Evolutionary conservation across 768 basidiomycete species (phyloP), one percentile per base, ranked within the genome.

Genomic region (Daedaleopsis sinensis): DNA sequence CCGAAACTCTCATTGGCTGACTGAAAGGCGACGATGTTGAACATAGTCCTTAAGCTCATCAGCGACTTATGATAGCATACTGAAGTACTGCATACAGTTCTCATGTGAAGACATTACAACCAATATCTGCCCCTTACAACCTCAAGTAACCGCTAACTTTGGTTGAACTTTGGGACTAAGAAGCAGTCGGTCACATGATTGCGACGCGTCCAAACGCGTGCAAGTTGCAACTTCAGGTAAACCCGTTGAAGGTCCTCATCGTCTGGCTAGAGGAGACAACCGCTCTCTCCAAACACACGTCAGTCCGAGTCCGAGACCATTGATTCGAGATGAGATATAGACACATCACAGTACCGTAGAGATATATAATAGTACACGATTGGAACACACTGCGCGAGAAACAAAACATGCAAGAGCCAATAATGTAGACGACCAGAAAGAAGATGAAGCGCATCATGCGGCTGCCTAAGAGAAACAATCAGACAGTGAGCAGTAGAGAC

Each of bases 331-430:
- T 43, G 60, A 57, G 36, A 58, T 54, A 48, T 49, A 38, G 52
- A 55, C 39, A 63, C 57, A 42, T 42, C 39, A 59, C 62, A 51
- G 55, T 62, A 62, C 35, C 35, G 62, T 63, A 59, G 53, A 44
- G 23, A 23, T 50, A 57, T 56, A 56, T 64, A 64, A 39, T 64
- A 56, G 58, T 64, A 64, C 62, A 63, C 54, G 55, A 52, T 56
- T 50, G 52, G 49, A 37, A 50, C 55, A 57, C 55, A 66, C 56
- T 55, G 56, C 52, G 58, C 46, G 36, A 58, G 36, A 48, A 54
- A 42, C 19, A 53, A 43, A 43, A 57, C 48, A 57, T 24, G 42
- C 27, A 57, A 43, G 43, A 61, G 42, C 56, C 54, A 63, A 63
- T 63, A 63, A 63, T 54, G 49, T 64, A 64, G 44, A 62, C 42